Conservation (phyloP, 2,329 filamentous ascomycete species). For the Ustulina deusta region DNA sequence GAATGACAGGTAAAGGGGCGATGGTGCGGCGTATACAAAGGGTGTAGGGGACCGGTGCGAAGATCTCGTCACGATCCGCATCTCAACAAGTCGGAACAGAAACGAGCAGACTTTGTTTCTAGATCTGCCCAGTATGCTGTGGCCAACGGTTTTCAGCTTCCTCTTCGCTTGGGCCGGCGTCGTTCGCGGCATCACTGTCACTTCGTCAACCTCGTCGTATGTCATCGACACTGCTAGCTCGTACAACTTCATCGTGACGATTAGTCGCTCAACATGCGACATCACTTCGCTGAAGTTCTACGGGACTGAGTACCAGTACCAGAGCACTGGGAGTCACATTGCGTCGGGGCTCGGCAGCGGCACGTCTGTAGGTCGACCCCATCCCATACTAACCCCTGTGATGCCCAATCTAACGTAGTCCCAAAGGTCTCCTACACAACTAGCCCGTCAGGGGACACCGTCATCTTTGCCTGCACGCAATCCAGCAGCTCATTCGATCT, state of each 20-base stretch:
- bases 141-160: constrained; percentile 36
- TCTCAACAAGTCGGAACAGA: constrained; percentile 10
- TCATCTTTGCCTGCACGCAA: constrained; percentile 66
- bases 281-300: constrained; percentile 65
- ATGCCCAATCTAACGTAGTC: constrained; percentile 55
- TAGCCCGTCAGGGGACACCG: constrained; percentile 58
- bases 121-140: constrained; percentile 37
- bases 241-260: constrained; percentile 47
- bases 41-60: background rate
- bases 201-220: constrained; percentile 41
- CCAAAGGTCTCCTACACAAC: constrained; percentile 37
- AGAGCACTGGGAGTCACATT: constrained; percentile 62
- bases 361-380: constrained; percentile 45
- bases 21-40: constrained; percentile 33
- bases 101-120: constrained; percentile 21
- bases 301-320: constrained; percentile 63
- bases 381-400: constrained; percentile 52
- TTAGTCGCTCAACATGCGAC: constrained; percentile 59
- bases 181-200: constrained; percentile 46
- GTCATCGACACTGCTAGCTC: constrained; percentile 47
- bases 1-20: constrained; percentile 18
- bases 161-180: constrained; percentile 44
- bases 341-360: constrained; percentile 63
- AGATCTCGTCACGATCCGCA: constrained; percentile 23
- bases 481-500: constrained; percentile 57